Percentiles rank a stretch among this genome's conserved stretches.
phyloP scores from a whole-genome alignment of 2,329 filamentous ascomycete genomes.

The Sphaerulina vaccinii region DNA sequence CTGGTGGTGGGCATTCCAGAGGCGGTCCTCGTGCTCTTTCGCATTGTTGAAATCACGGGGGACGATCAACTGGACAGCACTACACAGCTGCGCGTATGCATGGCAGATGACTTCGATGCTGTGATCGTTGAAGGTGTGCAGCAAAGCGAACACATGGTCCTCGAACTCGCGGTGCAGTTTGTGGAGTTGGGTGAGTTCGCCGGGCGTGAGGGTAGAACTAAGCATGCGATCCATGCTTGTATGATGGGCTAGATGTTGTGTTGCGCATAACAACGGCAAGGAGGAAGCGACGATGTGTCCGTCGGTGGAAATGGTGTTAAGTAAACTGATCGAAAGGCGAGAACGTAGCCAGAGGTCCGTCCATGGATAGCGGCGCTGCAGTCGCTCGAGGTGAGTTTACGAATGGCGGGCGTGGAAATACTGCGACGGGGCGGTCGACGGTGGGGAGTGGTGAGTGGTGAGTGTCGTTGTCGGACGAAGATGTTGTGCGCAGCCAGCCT shows the following conservation, averaged over 20 bases:
- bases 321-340: conserved; percentile 52
- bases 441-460: background rate
- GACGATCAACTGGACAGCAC: conserved; percentile 69
- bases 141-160: conserved; percentile 30
- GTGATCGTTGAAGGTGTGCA: conserved; percentile 28
- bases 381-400: conserved; percentile 15
- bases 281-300: conserved; percentile 18
- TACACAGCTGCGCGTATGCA: conserved; percentile 58
- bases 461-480: too few species aligned
- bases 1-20: conserved; percentile 77
- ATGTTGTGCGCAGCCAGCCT: too few species aligned
- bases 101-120: conserved; percentile 27
- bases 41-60: conserved; percentile 68
- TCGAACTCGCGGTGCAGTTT: conserved; percentile 31
- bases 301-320: conserved; percentile 48
- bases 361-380: conserved; percentile 46
- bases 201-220: too few species aligned
- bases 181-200: too few species aligned
- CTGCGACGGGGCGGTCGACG: background rate
- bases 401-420: conserved; percentile 4
- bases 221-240: conserved; percentile 23
- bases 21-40: conserved; percentile 64
- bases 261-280: conserved; percentile 30
- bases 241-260: too few species aligned
- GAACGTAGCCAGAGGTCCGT: conserved; percentile 47